Conservation (phyloP, 768 basidiomycete genomes). For the Dentipellis fragilis region DNA sequence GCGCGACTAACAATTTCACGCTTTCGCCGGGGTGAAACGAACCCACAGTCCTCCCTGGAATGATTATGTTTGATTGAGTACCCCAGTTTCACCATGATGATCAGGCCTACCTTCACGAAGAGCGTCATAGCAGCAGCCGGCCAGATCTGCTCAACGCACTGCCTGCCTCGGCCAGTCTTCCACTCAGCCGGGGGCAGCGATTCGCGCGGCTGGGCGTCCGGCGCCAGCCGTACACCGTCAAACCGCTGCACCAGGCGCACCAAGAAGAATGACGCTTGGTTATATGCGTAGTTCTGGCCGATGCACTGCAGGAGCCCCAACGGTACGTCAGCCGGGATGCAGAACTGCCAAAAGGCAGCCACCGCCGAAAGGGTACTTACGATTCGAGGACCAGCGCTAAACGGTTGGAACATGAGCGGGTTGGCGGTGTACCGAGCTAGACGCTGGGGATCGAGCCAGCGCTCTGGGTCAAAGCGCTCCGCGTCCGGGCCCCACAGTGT, state of each 20-base stretch:
- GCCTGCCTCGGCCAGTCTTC: constrained; percentile 9
- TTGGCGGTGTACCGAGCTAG: constrained; percentile 43
- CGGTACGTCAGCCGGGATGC: background rate
- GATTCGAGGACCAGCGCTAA: constrained; percentile 59
- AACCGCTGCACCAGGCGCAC: constrained; percentile 44
- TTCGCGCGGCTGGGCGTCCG: constrained; percentile 15
- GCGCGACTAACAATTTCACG: too few relatives aligned
- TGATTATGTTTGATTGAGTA: too few relatives aligned
- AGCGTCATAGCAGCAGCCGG: constrained; percentile 2
- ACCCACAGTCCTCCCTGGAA: too few relatives aligned
- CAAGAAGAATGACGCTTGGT: constrained; percentile 44
- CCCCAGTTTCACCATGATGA: background rate
- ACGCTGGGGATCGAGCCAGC: constrained; percentile 47
- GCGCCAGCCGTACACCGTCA: constrained; percentile 17
- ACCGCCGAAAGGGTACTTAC: constrained; percentile 1
- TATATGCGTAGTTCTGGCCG: constrained; percentile 48
- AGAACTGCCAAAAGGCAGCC: too few relatives aligned
- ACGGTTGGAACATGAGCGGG: constrained; percentile 61
- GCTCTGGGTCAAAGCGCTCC: constrained; percentile 46
- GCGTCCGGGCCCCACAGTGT: constrained; percentile 51
- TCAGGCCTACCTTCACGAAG: background rate
- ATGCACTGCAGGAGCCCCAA: constrained; percentile 27
- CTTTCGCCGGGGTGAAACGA: too few relatives aligned
- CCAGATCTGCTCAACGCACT: constrained; percentile 12
- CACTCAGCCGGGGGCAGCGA: constrained; percentile 16